phyloP scores from a whole-genome alignment of 495 filamentous ascomycete species.

The Neurospora africana region DNA sequence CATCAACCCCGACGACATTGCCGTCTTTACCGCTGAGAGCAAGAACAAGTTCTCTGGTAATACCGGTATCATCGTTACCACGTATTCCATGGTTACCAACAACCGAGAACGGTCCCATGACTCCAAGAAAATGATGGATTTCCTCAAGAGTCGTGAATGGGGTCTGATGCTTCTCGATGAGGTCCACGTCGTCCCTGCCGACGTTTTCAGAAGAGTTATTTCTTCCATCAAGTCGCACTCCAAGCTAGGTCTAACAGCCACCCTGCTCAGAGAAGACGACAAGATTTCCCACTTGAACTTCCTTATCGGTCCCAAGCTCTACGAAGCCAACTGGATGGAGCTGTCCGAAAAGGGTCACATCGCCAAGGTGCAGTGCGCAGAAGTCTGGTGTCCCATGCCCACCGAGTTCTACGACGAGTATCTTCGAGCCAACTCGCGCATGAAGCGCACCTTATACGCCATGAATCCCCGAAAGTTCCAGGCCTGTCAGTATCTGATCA shows the following conservation, averaged over 20 bases:
- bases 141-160: slow-evolving; percentile 86
- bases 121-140: slow-evolving; percentile 96
- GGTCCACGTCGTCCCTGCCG: slow-evolving; percentile 94
- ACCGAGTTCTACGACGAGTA: slow-evolving; percentile 97
- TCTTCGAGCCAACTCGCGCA: slow-evolving; percentile 41
- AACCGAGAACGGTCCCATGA: slow-evolving; percentile 79
- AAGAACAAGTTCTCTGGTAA: slow-evolving; percentile 83
- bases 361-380: slow-evolving; percentile 92
- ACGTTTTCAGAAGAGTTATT: slow-evolving; percentile 90
- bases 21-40: slow-evolving; percentile 88
- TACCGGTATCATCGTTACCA: slow-evolving; percentile 92
- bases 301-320: slow-evolving; percentile 92
- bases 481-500: slow-evolving; percentile 90
- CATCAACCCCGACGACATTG: slow-evolving; percentile 85
- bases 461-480: slow-evolving; percentile 99
- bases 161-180: slow-evolving; percentile 96
- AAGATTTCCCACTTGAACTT: slow-evolving; percentile 98
- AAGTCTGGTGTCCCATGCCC: slow-evolving; percentile 99
- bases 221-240: slow-evolving; percentile 85
- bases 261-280: slow-evolving; percentile 90
- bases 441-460: slow-evolving; percentile 71
- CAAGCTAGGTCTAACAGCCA: slow-evolving; percentile 94
- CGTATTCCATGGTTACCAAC: slow-evolving; percentile 96
- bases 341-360: slow-evolving; percentile 94
- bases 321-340: slow-evolving; percentile 99